Evolutionary conservation across 495 filamentous ascomycete genomes (phyloP).

Genomic region (Pseudoneurospora amorphoporcata): DNA sequence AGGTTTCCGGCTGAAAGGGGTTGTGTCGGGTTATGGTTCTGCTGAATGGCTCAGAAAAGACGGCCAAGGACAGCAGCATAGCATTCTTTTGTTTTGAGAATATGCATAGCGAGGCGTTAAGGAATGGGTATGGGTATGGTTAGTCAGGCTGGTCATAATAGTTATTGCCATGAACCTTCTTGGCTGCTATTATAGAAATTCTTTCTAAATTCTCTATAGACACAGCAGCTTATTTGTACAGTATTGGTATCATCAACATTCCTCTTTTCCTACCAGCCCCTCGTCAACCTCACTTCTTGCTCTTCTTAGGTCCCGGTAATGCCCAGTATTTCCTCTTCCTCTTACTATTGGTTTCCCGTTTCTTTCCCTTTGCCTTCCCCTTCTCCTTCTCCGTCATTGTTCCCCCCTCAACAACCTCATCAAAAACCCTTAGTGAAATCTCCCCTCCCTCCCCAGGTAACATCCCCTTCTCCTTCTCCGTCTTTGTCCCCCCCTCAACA

Average conservation of each 20-base stretch:
- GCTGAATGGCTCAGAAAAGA: neutral
- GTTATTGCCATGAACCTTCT: neutral
- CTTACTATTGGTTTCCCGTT: neutral
- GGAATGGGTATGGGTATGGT: neutral
- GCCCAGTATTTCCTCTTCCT: neutral
- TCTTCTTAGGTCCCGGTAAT: neutral
- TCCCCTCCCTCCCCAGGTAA: neutral
- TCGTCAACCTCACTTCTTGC: neutral
- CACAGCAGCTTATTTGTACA: neutral
- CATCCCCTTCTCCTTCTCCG: neutral
- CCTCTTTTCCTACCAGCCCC: neutral
- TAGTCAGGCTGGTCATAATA: neutral
- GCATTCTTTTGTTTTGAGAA: neutral
- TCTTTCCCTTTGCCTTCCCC: neutral
- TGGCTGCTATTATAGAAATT: neutral
- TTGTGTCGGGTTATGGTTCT: too few species aligned
- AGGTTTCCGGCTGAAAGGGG: too few species aligned
- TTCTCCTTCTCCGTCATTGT: neutral
- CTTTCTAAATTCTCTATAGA: neutral
- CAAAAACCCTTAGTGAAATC: neutral
- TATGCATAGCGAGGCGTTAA: neutral
- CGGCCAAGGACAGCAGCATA: neutral
- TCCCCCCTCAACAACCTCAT: too few species aligned
- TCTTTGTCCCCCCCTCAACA: neutral
- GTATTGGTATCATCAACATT: neutral